A percentile compares a stretch with the other conserved stretches of the same genome.
phyloP scores from a whole-genome alignment of 371 early-diverging fungal species.

The Haplosporangium sp. region DNA sequence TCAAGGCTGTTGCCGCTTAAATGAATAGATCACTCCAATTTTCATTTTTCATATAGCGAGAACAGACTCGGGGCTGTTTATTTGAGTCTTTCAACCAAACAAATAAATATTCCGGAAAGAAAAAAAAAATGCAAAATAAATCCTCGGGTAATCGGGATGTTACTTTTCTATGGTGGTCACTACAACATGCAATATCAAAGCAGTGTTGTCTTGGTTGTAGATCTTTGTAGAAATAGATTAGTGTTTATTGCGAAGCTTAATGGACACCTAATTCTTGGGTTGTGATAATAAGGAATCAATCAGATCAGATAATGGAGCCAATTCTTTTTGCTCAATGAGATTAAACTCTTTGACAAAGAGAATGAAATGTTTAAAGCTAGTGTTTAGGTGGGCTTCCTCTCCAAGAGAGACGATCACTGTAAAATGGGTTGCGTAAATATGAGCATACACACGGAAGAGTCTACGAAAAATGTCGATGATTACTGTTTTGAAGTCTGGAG shows the following conservation, averaged over 20 bases:
- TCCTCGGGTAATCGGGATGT: constrained; percentile 13
- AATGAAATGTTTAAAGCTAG: constrained; percentile 90
- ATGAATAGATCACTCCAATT: background rate
- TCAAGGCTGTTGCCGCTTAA: constrained; percentile 53
- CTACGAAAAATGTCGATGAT: constrained; percentile 82
- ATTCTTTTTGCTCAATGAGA: constrained; percentile 78
- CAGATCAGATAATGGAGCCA: constrained; percentile 74
- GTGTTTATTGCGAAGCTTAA: background rate
- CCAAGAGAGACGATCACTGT: constrained; percentile 74
- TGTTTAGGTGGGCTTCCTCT: constrained; percentile 88
- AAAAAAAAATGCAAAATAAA: constrained; percentile 14
- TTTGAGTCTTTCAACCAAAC: constrained; percentile 13
- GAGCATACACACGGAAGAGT: constrained; percentile 89
- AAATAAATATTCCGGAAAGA: constrained; percentile 4
- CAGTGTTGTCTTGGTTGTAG: too few relatives aligned
- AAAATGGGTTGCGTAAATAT: constrained; percentile 88
- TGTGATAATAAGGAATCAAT: constrained; percentile 61
- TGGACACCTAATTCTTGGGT: constrained; percentile 22
- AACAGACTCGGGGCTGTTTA: constrained; percentile 7
- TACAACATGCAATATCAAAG: too few relatives aligned
- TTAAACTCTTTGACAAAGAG: constrained; percentile 85
- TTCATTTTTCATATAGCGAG: background rate
- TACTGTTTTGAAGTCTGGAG: constrained; percentile 57
- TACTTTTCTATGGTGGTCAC: background rate
- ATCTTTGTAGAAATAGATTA: too few relatives aligned